Conservation (phyloP, 495 filamentous ascomycete species). For the Talaromyces liani region DNA sequence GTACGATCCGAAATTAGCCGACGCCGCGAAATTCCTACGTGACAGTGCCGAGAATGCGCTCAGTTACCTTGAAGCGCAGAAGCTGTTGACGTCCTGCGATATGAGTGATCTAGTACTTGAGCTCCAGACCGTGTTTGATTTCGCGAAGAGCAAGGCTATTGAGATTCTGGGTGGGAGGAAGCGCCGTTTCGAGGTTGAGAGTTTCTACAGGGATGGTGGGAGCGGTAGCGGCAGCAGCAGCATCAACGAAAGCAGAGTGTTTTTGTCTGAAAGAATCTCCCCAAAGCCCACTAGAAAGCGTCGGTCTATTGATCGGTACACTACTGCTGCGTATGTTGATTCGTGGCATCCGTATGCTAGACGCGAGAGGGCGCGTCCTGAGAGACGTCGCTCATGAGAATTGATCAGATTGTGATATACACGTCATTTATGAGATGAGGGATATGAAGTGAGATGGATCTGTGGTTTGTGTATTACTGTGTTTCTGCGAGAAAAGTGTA, state of each 20-base stretch:
- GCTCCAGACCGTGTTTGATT: slow-evolving; percentile 20
- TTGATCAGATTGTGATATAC: not conserved
- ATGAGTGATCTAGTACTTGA: slow-evolving; percentile 19
- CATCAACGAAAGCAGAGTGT: not conserved
- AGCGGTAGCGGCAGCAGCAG: not conserved
- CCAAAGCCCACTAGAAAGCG: not conserved
- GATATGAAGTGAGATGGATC: not conserved
- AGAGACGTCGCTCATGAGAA: not conserved
- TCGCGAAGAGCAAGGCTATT: slow-evolving; percentile 25
- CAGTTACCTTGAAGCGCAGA: slow-evolving; percentile 23
- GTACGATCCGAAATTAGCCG: slow-evolving; percentile 17
- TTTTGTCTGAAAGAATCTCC: not conserved
- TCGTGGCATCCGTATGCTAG: not conserved
- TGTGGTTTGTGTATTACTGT: not conserved
- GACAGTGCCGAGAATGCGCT: slow-evolving; percentile 42
- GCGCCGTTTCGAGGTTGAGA: slow-evolving; percentile 29
- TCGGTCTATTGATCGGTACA: not conserved
- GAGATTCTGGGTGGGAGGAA: slow-evolving; percentile 36
- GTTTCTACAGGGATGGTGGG: not conserved
- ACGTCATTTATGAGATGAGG: not conserved
- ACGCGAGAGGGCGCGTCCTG: not conserved
- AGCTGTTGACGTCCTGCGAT: slow-evolving; percentile 11
- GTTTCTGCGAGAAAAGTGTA: not conserved
- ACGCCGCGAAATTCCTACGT: slow-evolving; percentile 37
- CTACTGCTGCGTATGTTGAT: not conserved